Percentiles rank a stretch among this genome's conserved stretches.
Conservation (phyloP, 306 rosid species). For the Lotus japonicus region DNA sequence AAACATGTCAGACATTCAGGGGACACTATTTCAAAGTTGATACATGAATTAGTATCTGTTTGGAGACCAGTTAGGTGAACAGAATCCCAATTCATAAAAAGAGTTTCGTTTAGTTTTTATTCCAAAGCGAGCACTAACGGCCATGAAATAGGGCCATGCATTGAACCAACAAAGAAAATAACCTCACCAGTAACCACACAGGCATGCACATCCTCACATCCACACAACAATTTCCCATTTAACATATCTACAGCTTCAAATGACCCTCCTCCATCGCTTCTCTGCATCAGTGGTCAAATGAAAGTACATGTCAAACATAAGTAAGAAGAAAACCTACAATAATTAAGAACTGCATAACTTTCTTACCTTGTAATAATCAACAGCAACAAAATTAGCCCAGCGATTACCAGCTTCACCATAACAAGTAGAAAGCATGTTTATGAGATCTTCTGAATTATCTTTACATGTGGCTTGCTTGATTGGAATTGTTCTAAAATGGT, state of each 20-base stretch:
- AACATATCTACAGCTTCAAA: slow-evolving; percentile 35
- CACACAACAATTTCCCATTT: slow-evolving; percentile 32
- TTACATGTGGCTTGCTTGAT: slow-evolving; percentile 4
- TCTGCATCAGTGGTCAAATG: slow-evolving; percentile 14
- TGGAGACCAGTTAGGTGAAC: too few relatives aligned
- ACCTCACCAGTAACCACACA: slow-evolving; percentile 30
- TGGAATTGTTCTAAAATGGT: slow-evolving; percentile 32
- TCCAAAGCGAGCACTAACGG: too few relatives aligned
- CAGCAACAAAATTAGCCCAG: slow-evolving; percentile 43
- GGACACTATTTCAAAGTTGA: too few relatives aligned
- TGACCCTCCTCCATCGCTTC: slow-evolving; percentile 43
- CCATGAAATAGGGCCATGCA: background rate
- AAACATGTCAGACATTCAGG: too few relatives aligned
- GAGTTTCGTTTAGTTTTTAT: too few relatives aligned
- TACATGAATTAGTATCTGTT: too few relatives aligned
- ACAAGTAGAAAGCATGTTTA: slow-evolving; percentile 29
- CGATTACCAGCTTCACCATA: slow-evolving; percentile 22
- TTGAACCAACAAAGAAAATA: background rate
- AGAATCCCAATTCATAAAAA: too few relatives aligned
- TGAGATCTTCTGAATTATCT: slow-evolving; percentile 28
- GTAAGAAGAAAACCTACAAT: background rate
- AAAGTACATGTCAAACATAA: background rate
- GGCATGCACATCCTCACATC: slow-evolving; percentile 28
- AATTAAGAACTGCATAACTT: background rate
- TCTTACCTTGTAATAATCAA: slow-evolving; percentile 40